Evolutionary conservation across 2,329 filamentous ascomycete species (phyloP), one percentile per base, ranked within the genome.

Genomic region (Xylaria sp.): DNA sequence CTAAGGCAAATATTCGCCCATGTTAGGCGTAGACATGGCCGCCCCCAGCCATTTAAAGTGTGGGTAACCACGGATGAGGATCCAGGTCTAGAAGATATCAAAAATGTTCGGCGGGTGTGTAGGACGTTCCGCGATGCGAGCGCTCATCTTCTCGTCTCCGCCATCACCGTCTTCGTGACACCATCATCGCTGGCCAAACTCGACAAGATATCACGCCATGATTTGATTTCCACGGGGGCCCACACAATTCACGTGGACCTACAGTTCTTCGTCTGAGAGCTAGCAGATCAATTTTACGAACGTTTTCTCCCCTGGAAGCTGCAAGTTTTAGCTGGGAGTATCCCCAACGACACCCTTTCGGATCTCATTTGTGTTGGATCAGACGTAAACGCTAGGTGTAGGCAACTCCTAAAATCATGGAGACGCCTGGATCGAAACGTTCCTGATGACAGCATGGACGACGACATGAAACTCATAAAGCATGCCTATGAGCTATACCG

Each of bases 171-270:
- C 34, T n/a, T 34, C 4, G 18, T 62, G 38, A 46, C 29, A 2
- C n/a, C 18, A 6, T 17, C 24, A 7, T 63, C 59, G n/a, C 48
- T 64, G 11, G 49, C 46, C 18, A 48, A 40, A 11, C 49, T 64
- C 6, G 51, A 57, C 7, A 11, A 54, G 7, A 51, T 64, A 20
- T 62, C 62, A 5, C 58, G 50, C 17, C 63, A 64, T 40, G 54
- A 48, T 2, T 21, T 18, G 13, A 54, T 64, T 26, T 22, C 48
- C 20, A 60, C 45, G 40, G 56, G 56, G 6, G 50, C 64, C 7
- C 54, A 38, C 4, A 19, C 18, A 2, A 17, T 63, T 8, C 38
- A n/a, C 21, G 42, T 55, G 4, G n/a, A 39, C n/a, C 41, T 45
- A 11, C 17, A 34, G 3, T 45, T 39, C 26, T 55, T 44, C 49